Conservation (phyloP, 2,329 filamentous ascomycete genomes). For the Escovopsis sp. region DNA sequence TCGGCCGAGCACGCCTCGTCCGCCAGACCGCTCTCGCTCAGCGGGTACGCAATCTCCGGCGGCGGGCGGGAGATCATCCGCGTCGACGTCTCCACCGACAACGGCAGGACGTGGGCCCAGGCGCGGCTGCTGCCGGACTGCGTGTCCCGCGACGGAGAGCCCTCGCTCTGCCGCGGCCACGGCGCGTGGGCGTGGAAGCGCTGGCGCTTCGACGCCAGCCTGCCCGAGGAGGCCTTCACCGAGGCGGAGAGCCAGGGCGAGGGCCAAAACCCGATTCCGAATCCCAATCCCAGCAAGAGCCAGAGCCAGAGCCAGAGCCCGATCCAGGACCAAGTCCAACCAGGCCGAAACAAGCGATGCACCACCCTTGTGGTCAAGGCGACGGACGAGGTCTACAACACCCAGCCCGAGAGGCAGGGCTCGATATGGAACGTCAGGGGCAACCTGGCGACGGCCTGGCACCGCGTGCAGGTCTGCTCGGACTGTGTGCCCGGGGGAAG, state of each 20-base stretch:
- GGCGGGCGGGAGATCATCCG: constrained; percentile 50
- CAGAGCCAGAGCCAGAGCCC: not conserved
- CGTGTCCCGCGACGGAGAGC: constrained; percentile 12
- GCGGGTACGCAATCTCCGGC: constrained; percentile 54
- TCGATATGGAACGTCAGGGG: constrained; percentile 50
- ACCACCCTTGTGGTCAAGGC: constrained; percentile 48
- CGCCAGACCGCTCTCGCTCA: constrained; percentile 24
- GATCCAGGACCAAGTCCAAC: too few species aligned
- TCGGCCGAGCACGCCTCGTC: not conserved
- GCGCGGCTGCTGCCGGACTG: constrained; percentile 42
- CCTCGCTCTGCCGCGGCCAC: constrained; percentile 23
- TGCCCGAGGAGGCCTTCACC: constrained; percentile 22
- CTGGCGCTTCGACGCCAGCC: constrained; percentile 41
- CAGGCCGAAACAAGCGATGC: constrained; percentile 8
- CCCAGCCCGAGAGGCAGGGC: constrained; percentile 45
- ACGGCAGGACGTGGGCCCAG: constrained; percentile 49
- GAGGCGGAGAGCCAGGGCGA: constrained; percentile 2
- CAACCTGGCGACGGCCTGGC: constrained; percentile 54
- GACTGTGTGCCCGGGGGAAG: constrained; percentile 13
- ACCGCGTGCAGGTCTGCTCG: constrained; percentile 33
- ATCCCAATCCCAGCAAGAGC: not conserved
- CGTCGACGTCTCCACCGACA: constrained; percentile 53
- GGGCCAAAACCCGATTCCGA: too few species aligned
- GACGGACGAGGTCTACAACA: constrained; percentile 51
- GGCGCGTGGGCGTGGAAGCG: constrained; percentile 50